These are phyloP conservation scores for Thermochaetoides dissita DNA, from an alignment of 2,329 filamentous ascomycete genomes.

Conservation along the genomic window DNA sequence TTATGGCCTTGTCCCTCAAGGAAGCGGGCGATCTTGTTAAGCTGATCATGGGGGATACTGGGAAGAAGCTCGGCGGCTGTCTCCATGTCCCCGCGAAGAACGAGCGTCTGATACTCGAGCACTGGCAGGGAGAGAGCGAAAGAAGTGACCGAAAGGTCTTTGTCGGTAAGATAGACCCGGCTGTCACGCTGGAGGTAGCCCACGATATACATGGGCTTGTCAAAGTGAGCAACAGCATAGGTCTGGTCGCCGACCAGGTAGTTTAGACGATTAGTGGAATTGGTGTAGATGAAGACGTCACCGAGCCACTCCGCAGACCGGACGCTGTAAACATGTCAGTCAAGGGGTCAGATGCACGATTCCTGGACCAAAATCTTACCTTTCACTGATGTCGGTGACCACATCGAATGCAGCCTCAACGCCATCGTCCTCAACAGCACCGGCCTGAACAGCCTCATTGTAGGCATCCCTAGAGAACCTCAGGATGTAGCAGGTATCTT, in stretches of 20 bases:
- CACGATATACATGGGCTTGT: constrained; percentile 85
- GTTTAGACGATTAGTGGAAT: constrained; percentile 89
- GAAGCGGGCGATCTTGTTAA: constrained; percentile 97
- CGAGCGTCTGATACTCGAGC: constrained; percentile 91
- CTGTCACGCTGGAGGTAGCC: constrained; percentile 93
- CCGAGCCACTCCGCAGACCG: constrained; percentile 95
- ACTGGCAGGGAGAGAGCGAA: constrained; percentile 84
- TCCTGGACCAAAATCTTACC: constrained; percentile 30
- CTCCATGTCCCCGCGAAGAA: constrained; percentile 87
- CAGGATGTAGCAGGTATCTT: constrained; percentile 89
- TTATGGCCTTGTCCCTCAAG: constrained; percentile 95
- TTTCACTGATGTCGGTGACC: constrained; percentile 88
- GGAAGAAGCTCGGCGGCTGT: constrained; percentile 72
- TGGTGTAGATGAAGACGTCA: constrained; percentile 98
- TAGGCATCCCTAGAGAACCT: constrained; percentile 86
- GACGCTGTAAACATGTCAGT: constrained; percentile 40
- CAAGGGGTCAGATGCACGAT: not conserved
- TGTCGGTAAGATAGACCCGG: constrained; percentile 89
- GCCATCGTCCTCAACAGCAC: constrained; percentile 74
- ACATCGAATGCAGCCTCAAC: constrained; percentile 94
- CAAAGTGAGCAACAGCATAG: constrained; percentile 94
- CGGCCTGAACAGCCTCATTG: constrained; percentile 65
- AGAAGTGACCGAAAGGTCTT: constrained; percentile 83
- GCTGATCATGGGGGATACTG: constrained; percentile 77
- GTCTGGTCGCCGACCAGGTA: constrained; percentile 97